Evolutionary conservation across 805 yeast genomes (phyloP).

Genomic region (Ogataea trehaloabstinens): DNA sequence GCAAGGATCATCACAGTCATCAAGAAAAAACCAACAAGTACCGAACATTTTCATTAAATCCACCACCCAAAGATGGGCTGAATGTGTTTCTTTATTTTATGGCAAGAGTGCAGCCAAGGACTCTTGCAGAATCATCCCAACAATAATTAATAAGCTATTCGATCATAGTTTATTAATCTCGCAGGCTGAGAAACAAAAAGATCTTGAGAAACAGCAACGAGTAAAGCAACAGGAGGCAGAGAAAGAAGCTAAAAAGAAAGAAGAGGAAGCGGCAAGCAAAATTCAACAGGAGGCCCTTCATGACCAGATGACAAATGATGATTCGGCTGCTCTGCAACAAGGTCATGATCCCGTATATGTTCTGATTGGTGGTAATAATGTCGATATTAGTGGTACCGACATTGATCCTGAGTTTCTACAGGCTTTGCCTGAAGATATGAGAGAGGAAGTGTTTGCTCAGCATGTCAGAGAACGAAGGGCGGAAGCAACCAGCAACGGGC

Average conservation of each 20-base stretch:
- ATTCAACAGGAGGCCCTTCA: constrained; percentile 9
- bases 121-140: constrained; percentile 36
- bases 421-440: constrained; percentile 89
- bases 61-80: constrained; percentile 69
- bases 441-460: constrained; percentile 87
- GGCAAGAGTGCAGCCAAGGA: constrained; percentile 37
- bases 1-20: constrained; percentile 4
- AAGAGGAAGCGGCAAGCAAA: constrained; percentile 35
- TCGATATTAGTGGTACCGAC: constrained; percentile 85
- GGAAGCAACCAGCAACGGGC: constrained; percentile 43
- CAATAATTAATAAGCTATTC: constrained; percentile 46
- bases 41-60: constrained; percentile 24
- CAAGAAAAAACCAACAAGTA: constrained; percentile 18
- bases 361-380: constrained; percentile 69
- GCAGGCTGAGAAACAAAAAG: constrained; percentile 29
- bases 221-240: constrained; percentile 29
- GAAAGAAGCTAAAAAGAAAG: constrained; percentile 28
- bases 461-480: constrained; percentile 75
- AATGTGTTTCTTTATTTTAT: constrained; percentile 50
- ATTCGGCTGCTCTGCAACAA: constrained; percentile 10
- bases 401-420: constrained; percentile 88
- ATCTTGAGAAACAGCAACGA: constrained; percentile 26
- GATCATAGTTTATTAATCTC: constrained; percentile 43
- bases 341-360: constrained; percentile 59
- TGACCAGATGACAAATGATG: constrained; percentile 15